Conservation (phyloP, 257 asterid genomes). For the Ballota nigra region DNA sequence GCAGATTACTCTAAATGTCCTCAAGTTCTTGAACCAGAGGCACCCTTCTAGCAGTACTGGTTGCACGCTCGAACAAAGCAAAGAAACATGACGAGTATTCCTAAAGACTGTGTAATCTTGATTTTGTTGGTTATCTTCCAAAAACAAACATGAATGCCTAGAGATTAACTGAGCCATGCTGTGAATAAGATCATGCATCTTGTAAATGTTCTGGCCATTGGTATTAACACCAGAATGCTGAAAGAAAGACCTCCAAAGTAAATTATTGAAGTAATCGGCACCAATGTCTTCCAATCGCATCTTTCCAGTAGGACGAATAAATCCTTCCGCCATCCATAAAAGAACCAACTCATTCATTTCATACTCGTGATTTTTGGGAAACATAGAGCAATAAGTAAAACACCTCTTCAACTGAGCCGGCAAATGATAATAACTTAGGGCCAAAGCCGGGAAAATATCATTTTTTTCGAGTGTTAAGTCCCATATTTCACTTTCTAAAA, state of each 20-base stretch:
- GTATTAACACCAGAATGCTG: conserved; percentile 14
- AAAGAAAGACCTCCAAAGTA: conserved; percentile 37
- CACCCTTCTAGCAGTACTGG: conserved; percentile 6
- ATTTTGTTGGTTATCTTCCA: background rate
- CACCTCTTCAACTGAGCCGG: conserved; percentile 36
- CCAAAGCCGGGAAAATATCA: conserved; percentile 28
- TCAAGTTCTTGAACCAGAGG: conserved; percentile 28
- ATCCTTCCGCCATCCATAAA: conserved; percentile 43
- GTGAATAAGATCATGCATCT: conserved; percentile 45
- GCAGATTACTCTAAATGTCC: conserved; percentile 29
- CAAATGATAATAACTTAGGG: conserved; percentile 37
- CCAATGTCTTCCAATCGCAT: conserved; percentile 35
- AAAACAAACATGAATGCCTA: conserved; percentile 9
- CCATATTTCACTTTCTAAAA: conserved; percentile 35
- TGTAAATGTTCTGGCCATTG: conserved; percentile 16
- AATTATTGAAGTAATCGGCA: conserved; percentile 30
- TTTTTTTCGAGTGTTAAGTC: conserved; percentile 30
- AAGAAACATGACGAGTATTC: conserved; percentile 32
- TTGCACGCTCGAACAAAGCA: background rate
- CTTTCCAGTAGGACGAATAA: conserved; percentile 27
- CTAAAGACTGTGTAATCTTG: background rate
- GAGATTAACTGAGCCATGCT: conserved; percentile 34
- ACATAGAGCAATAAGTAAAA: conserved; percentile 42
- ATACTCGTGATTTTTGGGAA: conserved; percentile 29
- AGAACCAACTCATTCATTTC: conserved; percentile 28